Evolutionary conservation across 2,329 filamentous ascomycete genomes (phyloP), one percentile per base, ranked within the genome.

Genomic region (Botrytis pseudocinerea): DNA sequence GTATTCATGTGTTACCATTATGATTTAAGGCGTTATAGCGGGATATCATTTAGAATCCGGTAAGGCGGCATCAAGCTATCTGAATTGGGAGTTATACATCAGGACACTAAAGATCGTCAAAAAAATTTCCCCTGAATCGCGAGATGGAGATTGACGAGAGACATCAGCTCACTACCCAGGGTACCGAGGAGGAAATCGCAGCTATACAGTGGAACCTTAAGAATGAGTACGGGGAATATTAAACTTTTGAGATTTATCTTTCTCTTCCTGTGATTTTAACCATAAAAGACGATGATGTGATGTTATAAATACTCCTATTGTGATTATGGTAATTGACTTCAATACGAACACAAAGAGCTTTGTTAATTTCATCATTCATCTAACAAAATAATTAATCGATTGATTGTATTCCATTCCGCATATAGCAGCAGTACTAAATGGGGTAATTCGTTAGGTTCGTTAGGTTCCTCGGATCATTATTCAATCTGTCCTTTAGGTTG

Each of bases 21-120:
- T 69, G 59, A 70, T 73, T 72, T 70, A 42, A 46, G 71, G 64
- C 65, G 71, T 73, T 73, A 73, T 70, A 70, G 42, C 65, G 63
- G 59, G 71, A 48, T 51, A 69, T 60, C 59, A 57, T 51, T 63
- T 62, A 54, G 51, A 73, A 51, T 69, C 44, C 48, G 65, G 65
- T 44, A 59, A 62, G 71, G 71, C 54, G 57, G 65, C 28, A 70
- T 73, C 64, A 32, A 59, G 51, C 46, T 51, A 44, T 46, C 8
- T 57, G 48, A 62, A 68, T 44, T 64, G 60, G 72, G 72, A 71
- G 68, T 72, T 69, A 48, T 38, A 54, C 28, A 60, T 68, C 16
- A 46, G 61, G 63, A 51, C 38, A 69, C 38, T 66, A 8, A 42
- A 22, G 14, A 32, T 57, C n/a, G 35, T 42, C 65, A 6, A 42